phyloP scores from a whole-genome alignment of 495 filamentous ascomycete species.

The Hypoxylon rickii region DNA sequence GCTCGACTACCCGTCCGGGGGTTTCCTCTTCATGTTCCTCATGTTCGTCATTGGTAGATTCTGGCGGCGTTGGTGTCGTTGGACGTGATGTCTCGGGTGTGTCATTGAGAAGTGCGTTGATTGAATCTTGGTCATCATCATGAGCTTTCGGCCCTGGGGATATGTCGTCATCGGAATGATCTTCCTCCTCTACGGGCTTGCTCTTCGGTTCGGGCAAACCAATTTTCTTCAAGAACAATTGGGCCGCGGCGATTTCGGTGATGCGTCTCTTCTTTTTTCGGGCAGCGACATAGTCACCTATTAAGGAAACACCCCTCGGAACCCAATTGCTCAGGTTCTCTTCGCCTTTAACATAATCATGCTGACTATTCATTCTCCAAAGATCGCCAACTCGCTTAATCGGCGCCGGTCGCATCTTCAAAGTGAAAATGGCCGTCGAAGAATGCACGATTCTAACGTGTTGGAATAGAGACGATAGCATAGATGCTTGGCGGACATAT shows the following conservation, averaged over 20 bases:
- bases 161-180: slow-evolving; percentile 49
- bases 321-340: slow-evolving; percentile 82
- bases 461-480: slow-evolving; percentile 88
- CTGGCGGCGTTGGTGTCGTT: slow-evolving; percentile 35
- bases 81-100: slow-evolving; percentile 46
- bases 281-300: slow-evolving; percentile 76
- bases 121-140: slow-evolving; percentile 39
- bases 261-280: slow-evolving; percentile 71
- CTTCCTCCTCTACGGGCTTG: slow-evolving; percentile 26
- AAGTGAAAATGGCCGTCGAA: slow-evolving; percentile 79
- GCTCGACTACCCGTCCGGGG: too few species aligned
- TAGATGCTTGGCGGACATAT: slow-evolving; percentile 80
- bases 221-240: slow-evolving; percentile 65
- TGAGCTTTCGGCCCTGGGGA: slow-evolving; percentile 28
- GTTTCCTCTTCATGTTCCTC: slow-evolving; percentile 15
- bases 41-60: slow-evolving; percentile 17
- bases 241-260: slow-evolving; percentile 79
- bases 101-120: slow-evolving; percentile 49
- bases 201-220: slow-evolving; percentile 39
- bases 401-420: slow-evolving; percentile 82
- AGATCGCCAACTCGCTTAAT: slow-evolving; percentile 90
- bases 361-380: slow-evolving; percentile 94
- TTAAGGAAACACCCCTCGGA: slow-evolving; percentile 84
- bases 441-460: slow-evolving; percentile 84
- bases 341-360: slow-evolving; percentile 94